A percentile compares a stretch with the other conserved stretches of the same genome.
Evolutionary conservation across 805 yeast species (phyloP).

Genomic region (Starmerella gropengiesseri): DNA sequence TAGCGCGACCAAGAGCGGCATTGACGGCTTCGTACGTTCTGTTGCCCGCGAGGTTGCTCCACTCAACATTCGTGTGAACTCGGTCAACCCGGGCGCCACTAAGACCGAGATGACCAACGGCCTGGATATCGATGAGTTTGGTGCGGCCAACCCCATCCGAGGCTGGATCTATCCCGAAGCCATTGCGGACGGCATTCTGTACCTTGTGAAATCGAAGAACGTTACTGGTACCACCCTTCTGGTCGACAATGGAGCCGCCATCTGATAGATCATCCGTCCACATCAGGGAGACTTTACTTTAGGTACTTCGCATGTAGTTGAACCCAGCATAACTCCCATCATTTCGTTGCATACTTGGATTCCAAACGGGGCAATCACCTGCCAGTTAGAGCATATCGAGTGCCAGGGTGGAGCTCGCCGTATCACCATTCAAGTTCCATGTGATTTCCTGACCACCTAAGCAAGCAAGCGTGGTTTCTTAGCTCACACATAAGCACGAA

Average conservation of each 20-base stretch:
- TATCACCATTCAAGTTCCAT: too few relatives aligned
- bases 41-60: constrained; percentile 50
- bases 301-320: too few relatives aligned
- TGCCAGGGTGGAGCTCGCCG: too few relatives aligned
- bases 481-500: too few relatives aligned
- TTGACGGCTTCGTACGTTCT: constrained; percentile 48
- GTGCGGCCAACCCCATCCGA: constrained; percentile 8
- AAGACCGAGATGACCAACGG: constrained; percentile 49
- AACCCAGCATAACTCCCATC: too few relatives aligned
- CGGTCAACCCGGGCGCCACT: constrained; percentile 54
- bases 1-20: constrained; percentile 60
- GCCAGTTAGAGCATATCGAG: too few relatives aligned
- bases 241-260: constrained; percentile 19
- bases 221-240: constrained; percentile 18
- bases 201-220: constrained; percentile 8
- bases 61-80: constrained; percentile 46
- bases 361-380: too few relatives aligned
- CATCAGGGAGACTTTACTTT: too few relatives aligned
- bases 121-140: constrained; percentile 4
- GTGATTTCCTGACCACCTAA: too few relatives aligned
- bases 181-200: constrained; percentile 19
- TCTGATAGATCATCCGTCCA: too few relatives aligned
- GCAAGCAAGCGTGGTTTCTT: too few relatives aligned
- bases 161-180: constrained; percentile 16
- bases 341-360: too few relatives aligned